phyloP scores from a whole-genome alignment of 441 rosid genomes.

The Isatis lusitanica region DNA sequence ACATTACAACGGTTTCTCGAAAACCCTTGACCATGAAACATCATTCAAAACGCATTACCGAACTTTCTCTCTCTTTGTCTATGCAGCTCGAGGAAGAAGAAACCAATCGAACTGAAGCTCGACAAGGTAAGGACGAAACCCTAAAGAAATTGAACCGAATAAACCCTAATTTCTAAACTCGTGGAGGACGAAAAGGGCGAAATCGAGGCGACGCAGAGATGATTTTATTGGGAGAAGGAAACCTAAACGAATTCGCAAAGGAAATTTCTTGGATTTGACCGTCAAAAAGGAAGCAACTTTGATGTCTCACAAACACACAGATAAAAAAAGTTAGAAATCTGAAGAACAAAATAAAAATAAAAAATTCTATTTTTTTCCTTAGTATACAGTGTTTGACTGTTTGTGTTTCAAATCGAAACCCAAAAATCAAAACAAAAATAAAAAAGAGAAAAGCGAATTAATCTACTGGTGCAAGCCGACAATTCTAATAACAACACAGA shows the following conservation, averaged over 20 bases:
- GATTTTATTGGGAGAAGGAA: background rate
- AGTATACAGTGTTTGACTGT: conserved; percentile 25
- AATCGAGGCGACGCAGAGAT: conserved; percentile 29
- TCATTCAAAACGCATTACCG: conserved; percentile 66
- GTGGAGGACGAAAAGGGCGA: conserved; percentile 19
- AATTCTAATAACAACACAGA: background rate
- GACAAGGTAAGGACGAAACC: conserved; percentile 36
- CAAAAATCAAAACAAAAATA: background rate
- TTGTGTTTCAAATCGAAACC: conserved; percentile 16
- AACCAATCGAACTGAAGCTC: conserved; percentile 23
- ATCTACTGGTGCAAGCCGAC: background rate
- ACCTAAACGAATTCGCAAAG: conserved; percentile 1
- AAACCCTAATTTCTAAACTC: conserved; percentile 39
- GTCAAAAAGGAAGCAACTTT: conserved; percentile 29
- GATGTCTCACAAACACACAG: conserved; percentile 10
- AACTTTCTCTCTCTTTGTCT: background rate
- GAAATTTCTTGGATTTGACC: conserved; percentile 13
- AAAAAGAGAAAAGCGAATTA: background rate
- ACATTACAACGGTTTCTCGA: conserved; percentile 85
- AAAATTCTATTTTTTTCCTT: background rate
- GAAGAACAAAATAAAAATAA: conserved; percentile 26
- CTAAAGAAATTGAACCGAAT: conserved; percentile 33
- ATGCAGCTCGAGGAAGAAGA: conserved; percentile 25
- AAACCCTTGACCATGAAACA: conserved; percentile 94
- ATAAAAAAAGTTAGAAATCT: conserved; percentile 17